Conservation (phyloP, 805 yeast genomes). For the Metschnikowia drakensbergensis region DNA sequence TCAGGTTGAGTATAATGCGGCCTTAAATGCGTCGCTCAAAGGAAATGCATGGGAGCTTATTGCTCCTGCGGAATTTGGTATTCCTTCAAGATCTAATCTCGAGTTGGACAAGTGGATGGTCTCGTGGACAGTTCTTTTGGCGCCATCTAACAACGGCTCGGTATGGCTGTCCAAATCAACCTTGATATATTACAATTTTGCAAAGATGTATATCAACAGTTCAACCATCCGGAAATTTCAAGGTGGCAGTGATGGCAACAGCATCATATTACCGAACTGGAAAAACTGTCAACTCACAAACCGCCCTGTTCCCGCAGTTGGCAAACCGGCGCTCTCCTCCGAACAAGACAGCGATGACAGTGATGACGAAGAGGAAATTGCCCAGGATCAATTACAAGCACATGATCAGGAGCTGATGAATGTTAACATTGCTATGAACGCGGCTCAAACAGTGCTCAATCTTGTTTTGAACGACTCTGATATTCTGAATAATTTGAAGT, state of each 20-base stretch:
- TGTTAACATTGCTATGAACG: constrained; percentile 52
- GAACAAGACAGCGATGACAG: constrained; percentile 16
- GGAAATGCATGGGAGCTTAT: constrained; percentile 61
- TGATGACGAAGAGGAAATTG: constrained; percentile 17
- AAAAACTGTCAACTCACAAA: constrained; percentile 11
- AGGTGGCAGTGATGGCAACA: constrained; percentile 24
- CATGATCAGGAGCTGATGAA: constrained; percentile 34
- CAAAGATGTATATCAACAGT: constrained; percentile 68
- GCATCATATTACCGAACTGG: constrained; percentile 33
- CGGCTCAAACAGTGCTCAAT: constrained; percentile 61
- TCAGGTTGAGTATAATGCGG: constrained; percentile 66
- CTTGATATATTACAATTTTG: constrained; percentile 66
- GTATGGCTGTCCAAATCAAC: constrained; percentile 71
- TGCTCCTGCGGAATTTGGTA: constrained; percentile 58
- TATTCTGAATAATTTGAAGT: constrained; percentile 50
- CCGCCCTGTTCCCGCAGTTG: neutral
- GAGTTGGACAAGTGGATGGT: constrained; percentile 78
- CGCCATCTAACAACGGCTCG: constrained; percentile 53
- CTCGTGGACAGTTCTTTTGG: constrained; percentile 67
- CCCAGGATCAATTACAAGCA: constrained; percentile 20
- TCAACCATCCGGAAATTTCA: constrained; percentile 43
- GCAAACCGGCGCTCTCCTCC: neutral
- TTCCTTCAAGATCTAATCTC: constrained; percentile 63
- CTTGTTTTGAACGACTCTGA: constrained; percentile 58
- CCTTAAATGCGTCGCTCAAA: constrained; percentile 51